These are phyloP conservation scores for Phellopilus nigrolimitatus DNA, from an alignment of 1,284 basidiomycete species.

Conservation along the genomic window DNA sequence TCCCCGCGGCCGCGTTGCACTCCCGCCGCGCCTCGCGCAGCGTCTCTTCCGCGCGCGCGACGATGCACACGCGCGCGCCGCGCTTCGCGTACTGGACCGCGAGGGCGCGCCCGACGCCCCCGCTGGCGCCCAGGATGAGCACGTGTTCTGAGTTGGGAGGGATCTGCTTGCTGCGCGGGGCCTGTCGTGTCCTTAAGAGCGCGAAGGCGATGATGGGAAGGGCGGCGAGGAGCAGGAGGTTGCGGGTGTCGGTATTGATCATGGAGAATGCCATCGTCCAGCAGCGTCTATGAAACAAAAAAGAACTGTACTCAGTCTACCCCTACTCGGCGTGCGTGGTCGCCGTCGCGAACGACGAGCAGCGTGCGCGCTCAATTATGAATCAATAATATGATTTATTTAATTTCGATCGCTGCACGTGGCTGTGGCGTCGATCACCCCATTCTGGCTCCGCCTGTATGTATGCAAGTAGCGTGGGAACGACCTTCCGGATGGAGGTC, in stretches of 20 bases:
- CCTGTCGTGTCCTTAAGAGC: neutral
- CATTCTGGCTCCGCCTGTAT: neutral
- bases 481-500: neutral
- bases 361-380: too few relatives aligned
- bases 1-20: constrained; percentile 37
- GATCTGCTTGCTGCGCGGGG: constrained; percentile 29
- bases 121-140: constrained; percentile 76
- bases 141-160: constrained; percentile 56
- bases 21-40: constrained; percentile 60
- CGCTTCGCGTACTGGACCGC: constrained; percentile 70
- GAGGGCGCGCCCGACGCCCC: constrained; percentile 76
- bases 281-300: too few relatives aligned
- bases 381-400: too few relatives aligned
- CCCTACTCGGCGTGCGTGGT: too few relatives aligned
- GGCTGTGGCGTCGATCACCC: neutral
- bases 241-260: neutral
- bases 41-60: constrained; percentile 60
- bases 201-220: constrained; percentile 3
- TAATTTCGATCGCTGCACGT: too few relatives aligned
- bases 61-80: constrained; percentile 73
- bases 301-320: too few relatives aligned
- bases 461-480: neutral
- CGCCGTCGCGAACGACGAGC: too few relatives aligned
- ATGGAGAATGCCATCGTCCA: too few relatives aligned
- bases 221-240: neutral